Conservation (phyloP, 495 filamentous ascomycete genomes). For the Choiromyces venosus region DNA sequence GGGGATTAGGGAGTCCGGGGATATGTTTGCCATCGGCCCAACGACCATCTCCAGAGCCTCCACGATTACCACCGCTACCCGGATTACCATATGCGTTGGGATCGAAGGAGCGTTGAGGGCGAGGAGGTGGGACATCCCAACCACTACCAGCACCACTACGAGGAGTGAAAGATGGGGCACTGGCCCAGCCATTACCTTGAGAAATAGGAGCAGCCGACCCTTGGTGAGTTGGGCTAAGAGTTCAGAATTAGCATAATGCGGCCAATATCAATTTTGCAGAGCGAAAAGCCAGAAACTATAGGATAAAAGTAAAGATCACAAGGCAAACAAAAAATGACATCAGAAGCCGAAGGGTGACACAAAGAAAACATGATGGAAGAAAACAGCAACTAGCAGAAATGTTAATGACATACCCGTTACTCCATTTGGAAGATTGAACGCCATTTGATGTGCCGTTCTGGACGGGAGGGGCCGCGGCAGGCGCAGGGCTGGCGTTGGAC, state of each 20-base stretch:
- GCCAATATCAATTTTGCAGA: slow-evolving; percentile 8
- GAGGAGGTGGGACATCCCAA: slow-evolving; percentile 39
- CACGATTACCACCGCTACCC: slow-evolving; percentile 28
- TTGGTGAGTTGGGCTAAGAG: slow-evolving; percentile 42
- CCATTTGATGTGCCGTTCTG: slow-evolving; percentile 39
- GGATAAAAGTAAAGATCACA: slow-evolving; percentile 13
- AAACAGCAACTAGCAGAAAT: neutral
- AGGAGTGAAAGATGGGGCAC: slow-evolving; percentile 67
- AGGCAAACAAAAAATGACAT: slow-evolving; percentile 17
- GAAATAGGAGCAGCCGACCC: slow-evolving; percentile 52
- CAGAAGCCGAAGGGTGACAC: slow-evolving; percentile 15
- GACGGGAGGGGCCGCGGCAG: slow-evolving; percentile 41
- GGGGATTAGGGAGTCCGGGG: slow-evolving; percentile 77
- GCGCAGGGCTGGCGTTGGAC: slow-evolving; percentile 40
- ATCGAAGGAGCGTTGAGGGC: slow-evolving; percentile 35
- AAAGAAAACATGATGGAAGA: slow-evolving; percentile 20
- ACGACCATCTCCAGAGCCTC: slow-evolving; percentile 73
- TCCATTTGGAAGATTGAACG: slow-evolving; percentile 39
- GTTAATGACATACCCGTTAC: slow-evolving; percentile 45
- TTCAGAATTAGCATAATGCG: slow-evolving; percentile 19
- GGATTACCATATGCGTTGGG: slow-evolving; percentile 34
- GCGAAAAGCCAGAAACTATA: neutral
- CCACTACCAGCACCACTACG: slow-evolving; percentile 34
- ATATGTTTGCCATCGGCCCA: slow-evolving; percentile 97
- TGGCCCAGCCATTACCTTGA: slow-evolving; percentile 54